phyloP scores from a whole-genome alignment of 2,329 filamentous ascomycete species.

The Aspergillus vadensis region DNA sequence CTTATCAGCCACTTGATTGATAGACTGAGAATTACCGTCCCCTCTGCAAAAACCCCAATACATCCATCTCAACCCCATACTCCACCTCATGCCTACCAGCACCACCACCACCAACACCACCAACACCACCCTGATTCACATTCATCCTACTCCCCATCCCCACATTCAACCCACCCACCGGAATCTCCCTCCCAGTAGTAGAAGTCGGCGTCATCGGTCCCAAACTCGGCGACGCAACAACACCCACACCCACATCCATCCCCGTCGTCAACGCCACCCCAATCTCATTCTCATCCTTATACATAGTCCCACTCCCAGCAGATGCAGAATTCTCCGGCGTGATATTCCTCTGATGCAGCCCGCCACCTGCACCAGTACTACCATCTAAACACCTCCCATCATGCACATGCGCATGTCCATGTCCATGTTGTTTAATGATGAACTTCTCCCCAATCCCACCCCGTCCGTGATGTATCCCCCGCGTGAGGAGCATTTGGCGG shows the following conservation, averaged over 20 bases:
- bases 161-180: neutral
- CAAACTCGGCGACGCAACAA: neutral
- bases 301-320: too few relatives aligned
- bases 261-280: conserved; percentile 10
- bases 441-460: conserved; percentile 30
- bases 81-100: neutral
- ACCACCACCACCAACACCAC: neutral
- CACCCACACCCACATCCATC: neutral
- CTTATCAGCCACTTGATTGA: neutral
- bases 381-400: too few relatives aligned
- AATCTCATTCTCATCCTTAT: conserved; percentile 10
- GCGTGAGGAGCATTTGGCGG: conserved; percentile 11
- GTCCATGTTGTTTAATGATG: neutral
- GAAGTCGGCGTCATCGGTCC: neutral
- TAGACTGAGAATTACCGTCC: neutral
- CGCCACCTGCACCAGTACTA: too few relatives aligned
- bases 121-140: neutral
- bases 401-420: too few relatives aligned
- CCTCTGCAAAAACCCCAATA: neutral
- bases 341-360: too few relatives aligned
- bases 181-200: too few relatives aligned
- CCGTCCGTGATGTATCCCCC: conserved; percentile 24
- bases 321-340: too few relatives aligned
- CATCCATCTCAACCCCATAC: conserved; percentile 10
- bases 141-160: neutral